A percentile compares a stretch with the other conserved stretches of the same genome.
These are phyloP conservation scores for Lactarius indigo DNA, from an alignment of 768 basidiomycete species.

Conservation along the genomic window DNA sequence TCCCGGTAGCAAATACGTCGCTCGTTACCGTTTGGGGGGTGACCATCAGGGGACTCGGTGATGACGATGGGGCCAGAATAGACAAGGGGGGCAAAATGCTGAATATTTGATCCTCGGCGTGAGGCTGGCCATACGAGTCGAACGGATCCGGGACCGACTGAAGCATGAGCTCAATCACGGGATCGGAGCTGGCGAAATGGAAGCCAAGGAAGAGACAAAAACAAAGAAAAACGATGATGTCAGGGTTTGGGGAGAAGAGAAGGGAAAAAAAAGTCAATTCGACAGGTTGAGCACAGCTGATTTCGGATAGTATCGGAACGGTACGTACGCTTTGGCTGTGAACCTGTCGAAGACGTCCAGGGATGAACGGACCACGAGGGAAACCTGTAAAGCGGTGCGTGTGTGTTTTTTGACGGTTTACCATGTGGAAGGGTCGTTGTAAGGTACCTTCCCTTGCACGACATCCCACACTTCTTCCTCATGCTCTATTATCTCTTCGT, in stretches of 20 bases:
- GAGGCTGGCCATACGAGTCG: constrained; percentile 85
- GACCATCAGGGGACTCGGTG: constrained; percentile 56
- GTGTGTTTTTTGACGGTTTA: background rate
- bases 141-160: constrained; percentile 90
- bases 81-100: constrained; percentile 86
- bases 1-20: constrained; percentile 18
- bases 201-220: background rate
- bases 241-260: background rate
- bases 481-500: constrained; percentile 84
- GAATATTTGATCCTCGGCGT: constrained; percentile 88
- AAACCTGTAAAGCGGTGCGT: constrained; percentile 45
- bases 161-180: constrained; percentile 86
- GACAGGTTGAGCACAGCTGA: background rate
- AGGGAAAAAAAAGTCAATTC: constrained; percentile 12
- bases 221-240: background rate
- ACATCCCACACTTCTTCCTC: constrained; percentile 96
- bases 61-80: constrained; percentile 57
- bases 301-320: background rate
- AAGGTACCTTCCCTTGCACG: constrained; percentile 73
- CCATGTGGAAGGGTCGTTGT: background rate
- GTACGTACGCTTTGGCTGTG: constrained; percentile 76
- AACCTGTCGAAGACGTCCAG: constrained; percentile 91
- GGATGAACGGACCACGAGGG: constrained; percentile 80
- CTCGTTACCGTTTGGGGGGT: constrained; percentile 30
- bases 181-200: constrained; percentile 62